Evolutionary conservation across 2,329 filamentous ascomycete species (phyloP).

Genomic region (Grosmannia serpens): DNA sequence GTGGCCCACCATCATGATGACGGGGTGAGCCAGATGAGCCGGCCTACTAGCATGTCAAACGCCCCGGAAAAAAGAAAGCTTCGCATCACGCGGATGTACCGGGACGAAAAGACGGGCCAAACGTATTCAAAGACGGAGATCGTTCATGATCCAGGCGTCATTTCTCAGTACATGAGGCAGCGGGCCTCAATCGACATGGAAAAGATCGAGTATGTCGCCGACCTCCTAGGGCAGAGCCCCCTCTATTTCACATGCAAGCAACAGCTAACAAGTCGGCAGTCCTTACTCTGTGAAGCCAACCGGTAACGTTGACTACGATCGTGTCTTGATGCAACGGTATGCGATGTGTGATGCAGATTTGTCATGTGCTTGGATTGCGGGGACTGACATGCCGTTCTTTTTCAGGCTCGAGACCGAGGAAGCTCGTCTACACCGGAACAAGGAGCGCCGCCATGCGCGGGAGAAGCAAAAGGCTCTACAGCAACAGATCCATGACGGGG

Average conservation of each 20-base stretch:
- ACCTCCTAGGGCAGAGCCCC: background rate
- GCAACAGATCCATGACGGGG: conserved; percentile 29
- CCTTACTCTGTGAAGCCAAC: conserved; percentile 51
- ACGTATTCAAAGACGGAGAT: conserved; percentile 49
- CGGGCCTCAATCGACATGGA: conserved; percentile 55
- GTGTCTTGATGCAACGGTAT: conserved; percentile 47
- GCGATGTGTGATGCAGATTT: conserved; percentile 4
- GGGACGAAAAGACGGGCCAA: conserved; percentile 47
- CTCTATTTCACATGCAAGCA: background rate
- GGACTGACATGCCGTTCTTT: background rate
- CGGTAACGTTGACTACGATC: conserved; percentile 55
- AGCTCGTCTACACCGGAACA: conserved; percentile 78
- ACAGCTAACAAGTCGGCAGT: conserved; percentile 21
- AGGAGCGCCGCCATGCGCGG: conserved; percentile 76
- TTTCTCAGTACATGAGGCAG: conserved; percentile 79
- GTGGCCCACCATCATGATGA: conserved; percentile 45
- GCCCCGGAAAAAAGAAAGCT: conserved; percentile 55
- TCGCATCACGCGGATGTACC: conserved; percentile 58
- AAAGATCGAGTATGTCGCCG: conserved; percentile 52
- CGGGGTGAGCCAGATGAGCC: conserved; percentile 66
- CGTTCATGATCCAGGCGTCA: conserved; percentile 73
- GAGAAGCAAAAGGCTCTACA: conserved; percentile 73
- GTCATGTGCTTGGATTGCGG: no score
- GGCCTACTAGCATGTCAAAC: conserved; percentile 50
- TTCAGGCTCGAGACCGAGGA: conserved; percentile 46